phyloP scores from a whole-genome alignment of 176 grass and related monocot species.

The Carex scoparia region DNA sequence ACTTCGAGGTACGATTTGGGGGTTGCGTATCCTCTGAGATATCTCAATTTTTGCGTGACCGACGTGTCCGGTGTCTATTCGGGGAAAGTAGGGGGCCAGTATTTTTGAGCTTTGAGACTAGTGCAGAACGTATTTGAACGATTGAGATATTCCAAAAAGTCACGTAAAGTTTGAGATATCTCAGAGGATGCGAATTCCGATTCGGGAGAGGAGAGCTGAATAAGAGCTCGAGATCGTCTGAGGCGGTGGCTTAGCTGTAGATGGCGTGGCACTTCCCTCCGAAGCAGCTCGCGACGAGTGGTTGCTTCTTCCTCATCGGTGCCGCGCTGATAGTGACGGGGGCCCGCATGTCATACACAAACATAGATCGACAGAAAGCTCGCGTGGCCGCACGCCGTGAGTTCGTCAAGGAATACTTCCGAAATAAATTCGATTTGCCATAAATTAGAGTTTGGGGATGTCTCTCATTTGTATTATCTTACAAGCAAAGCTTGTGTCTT shows the following conservation, averaged over 20 bases:
- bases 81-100: too few species aligned
- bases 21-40: too few species aligned
- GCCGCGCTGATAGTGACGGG: slow-evolving; percentile 18
- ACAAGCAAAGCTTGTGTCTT: background rate
- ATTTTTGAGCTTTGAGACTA: too few species aligned
- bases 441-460: background rate
- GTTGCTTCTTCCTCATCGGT: slow-evolving; percentile 12
- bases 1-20: background rate
- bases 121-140: too few species aligned
- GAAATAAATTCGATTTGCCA: slow-evolving; percentile 29
- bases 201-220: background rate
- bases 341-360: slow-evolving; percentile 27
- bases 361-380: slow-evolving; percentile 31
- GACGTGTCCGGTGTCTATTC: too few species aligned
- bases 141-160: too few species aligned
- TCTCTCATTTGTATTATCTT: background rate
- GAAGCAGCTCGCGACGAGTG: slow-evolving; percentile 20
- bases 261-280: slow-evolving; percentile 31
- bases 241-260: background rate
- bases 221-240: background rate
- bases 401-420: slow-evolving; percentile 32
- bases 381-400: slow-evolving; percentile 28
- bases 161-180: too few species aligned
- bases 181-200: background rate
- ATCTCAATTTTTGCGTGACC: too few species aligned